These are phyloP conservation scores for Penicillium sp. DNA, from an alignment of 2,329 filamentous ascomycete species.

Conservation along the genomic window DNA sequence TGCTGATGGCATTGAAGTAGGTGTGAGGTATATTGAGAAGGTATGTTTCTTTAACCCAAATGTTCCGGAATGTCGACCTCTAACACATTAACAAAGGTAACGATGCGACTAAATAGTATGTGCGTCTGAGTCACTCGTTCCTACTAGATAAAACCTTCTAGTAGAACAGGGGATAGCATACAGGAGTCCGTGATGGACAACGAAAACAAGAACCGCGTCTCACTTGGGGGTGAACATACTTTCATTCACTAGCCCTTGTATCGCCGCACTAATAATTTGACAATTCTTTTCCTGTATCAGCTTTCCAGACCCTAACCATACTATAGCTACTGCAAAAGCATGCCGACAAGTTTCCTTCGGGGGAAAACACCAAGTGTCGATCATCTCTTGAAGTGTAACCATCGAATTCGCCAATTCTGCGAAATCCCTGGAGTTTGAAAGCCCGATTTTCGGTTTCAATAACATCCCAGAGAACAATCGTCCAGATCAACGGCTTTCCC, in stretches of 20 bases:
- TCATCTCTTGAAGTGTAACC: not conserved
- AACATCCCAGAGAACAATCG: too few relatives aligned
- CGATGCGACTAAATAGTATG: not conserved
- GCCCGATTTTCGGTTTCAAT: too few relatives aligned
- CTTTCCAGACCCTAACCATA: not conserved
- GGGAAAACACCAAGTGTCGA: not conserved
- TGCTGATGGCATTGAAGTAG: not conserved
- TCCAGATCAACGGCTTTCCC: too few relatives aligned
- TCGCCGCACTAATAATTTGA: too few relatives aligned
- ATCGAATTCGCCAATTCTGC: not conserved
- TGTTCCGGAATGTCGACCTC: not conserved
- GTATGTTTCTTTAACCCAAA: not conserved
- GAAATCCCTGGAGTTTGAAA: too few relatives aligned
- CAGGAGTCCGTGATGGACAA: not conserved
- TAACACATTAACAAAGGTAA: not conserved
- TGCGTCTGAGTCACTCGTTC: not conserved
- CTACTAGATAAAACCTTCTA: not conserved
- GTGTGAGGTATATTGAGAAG: not conserved
- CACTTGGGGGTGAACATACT: too few relatives aligned
- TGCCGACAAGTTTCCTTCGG: not conserved
- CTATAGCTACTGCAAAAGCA: not conserved
- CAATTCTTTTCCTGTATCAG: not conserved
- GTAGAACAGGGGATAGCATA: not conserved
- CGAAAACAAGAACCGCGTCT: not conserved
- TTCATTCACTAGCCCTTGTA: not conserved